Evolutionary conservation across 306 rosid genomes (phyloP).

Genomic region (Trichosanthes truncata): DNA sequence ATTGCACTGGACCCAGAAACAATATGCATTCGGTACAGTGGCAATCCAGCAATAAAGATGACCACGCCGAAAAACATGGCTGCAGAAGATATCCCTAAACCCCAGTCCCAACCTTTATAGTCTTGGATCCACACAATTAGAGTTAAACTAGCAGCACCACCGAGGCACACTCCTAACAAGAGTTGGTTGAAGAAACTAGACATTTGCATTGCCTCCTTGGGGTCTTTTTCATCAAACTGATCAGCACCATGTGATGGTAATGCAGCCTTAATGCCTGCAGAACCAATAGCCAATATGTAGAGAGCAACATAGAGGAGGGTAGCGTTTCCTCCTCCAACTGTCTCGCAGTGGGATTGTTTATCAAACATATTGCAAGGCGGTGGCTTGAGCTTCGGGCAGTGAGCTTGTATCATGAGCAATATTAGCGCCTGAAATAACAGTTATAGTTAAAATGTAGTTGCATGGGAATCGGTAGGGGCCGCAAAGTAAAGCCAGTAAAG

Average conservation of each 20-base stretch:
- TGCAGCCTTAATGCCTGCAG: constrained; percentile 66
- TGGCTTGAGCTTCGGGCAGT: constrained; percentile 50
- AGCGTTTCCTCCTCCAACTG: constrained; percentile 28
- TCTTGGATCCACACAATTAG: constrained; percentile 68
- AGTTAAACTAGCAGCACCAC: constrained; percentile 62
- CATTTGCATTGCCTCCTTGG: constrained; percentile 54
- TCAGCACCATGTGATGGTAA: constrained; percentile 90
- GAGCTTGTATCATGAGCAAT: constrained; percentile 67
- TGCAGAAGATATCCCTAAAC: constrained; percentile 49
- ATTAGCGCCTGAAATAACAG: constrained; percentile 43
- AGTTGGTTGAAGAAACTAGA: constrained; percentile 68
- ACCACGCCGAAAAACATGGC: constrained; percentile 38
- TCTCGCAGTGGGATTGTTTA: constrained; percentile 27
- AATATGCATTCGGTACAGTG: constrained; percentile 54
- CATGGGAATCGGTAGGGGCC: not conserved
- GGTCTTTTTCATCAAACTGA: constrained; percentile 73
- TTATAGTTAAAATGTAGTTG: not conserved
- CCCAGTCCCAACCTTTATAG: constrained; percentile 86
- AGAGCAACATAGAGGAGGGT: constrained; percentile 53
- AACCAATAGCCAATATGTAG: constrained; percentile 48
- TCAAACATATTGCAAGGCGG: constrained; percentile 33
- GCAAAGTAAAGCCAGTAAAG: not conserved
- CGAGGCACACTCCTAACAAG: constrained; percentile 50
- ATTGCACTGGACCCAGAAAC: constrained; percentile 44
- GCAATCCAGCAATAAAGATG: constrained; percentile 51